Percentiles rank a stretch among this genome's conserved stretches.
Conservation (phyloP, 2,329 filamentous ascomycete genomes). For the Monosporascus sp. region DNA sequence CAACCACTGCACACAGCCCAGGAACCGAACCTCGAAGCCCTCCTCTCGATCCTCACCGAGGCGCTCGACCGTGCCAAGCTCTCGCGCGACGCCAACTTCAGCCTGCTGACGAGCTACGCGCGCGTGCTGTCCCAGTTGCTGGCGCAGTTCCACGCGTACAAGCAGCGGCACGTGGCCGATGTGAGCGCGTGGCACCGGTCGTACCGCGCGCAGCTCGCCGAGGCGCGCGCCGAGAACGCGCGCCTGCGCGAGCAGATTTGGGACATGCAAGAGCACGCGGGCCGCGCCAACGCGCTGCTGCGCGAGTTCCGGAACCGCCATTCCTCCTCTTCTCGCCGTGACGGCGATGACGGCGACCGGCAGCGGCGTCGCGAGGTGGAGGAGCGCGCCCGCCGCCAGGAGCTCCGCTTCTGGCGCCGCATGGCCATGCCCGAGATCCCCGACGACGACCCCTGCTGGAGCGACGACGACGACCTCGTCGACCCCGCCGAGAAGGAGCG, state of each 20-base stretch:
- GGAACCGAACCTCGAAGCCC: conserved; percentile 54
- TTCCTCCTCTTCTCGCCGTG: no score
- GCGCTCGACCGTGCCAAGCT: conserved; percentile 57
- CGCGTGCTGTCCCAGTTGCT: conserved; percentile 52
- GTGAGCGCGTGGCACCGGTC: conserved; percentile 61
- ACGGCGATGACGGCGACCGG: no score
- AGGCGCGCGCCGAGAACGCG: conserved; percentile 59
- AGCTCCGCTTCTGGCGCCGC: conserved; percentile 61
- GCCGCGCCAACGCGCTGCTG: conserved; percentile 51
- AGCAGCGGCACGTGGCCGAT: conserved; percentile 56
- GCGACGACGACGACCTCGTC: conserved; percentile 60
- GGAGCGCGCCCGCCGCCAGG: conserved; percentile 47
- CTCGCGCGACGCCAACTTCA: conserved; percentile 56
- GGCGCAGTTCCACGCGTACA: conserved; percentile 61
- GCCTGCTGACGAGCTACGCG: conserved; percentile 53
- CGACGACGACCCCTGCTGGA: conserved; percentile 55
- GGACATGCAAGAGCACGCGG: conserved; percentile 59
- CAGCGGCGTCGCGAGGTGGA: neutral
- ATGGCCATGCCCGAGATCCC: conserved; percentile 57
- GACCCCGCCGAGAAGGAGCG: conserved; percentile 56
- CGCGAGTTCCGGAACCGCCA: conserved; percentile 48
- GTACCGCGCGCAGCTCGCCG: conserved; percentile 60
- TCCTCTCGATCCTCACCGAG: conserved; percentile 56
- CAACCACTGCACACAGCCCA: conserved; percentile 38
- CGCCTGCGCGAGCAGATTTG: conserved; percentile 60